Conservation (phyloP, 441 rosid genomes). For the Croton laevigatus region DNA sequence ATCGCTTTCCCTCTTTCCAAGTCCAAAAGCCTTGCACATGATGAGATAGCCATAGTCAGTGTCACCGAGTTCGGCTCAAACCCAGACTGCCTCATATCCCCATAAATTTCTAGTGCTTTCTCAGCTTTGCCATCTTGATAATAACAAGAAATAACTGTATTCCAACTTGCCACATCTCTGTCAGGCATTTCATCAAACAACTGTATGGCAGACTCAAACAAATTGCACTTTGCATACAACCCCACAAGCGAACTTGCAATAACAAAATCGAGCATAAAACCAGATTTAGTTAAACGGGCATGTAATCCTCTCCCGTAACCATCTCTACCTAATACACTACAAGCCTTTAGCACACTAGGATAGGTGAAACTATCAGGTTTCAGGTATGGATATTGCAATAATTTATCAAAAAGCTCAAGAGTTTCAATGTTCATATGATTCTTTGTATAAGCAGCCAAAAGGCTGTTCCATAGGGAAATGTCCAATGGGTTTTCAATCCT, state of each 20-base stretch:
- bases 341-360: conserved; percentile 65
- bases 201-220: conserved; percentile 31
- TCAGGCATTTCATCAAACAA: conserved; percentile 68
- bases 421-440: conserved; percentile 48
- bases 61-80: conserved; percentile 61
- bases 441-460: conserved; percentile 50
- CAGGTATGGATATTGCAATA: conserved; percentile 27
- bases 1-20: conserved; percentile 64
- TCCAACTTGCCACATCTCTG: conserved; percentile 71
- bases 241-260: conserved; percentile 52
- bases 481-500: conserved; percentile 35
- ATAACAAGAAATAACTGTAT: conserved; percentile 59
- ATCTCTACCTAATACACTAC: conserved; percentile 45
- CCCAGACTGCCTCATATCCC: conserved; percentile 49
- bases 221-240: conserved; percentile 51
- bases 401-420: conserved; percentile 39
- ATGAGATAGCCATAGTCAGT: conserved; percentile 44
- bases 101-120: conserved; percentile 51
- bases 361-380: conserved; percentile 57
- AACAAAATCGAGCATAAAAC: conserved; percentile 44
- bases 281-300: conserved; percentile 48
- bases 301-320: conserved; percentile 47
- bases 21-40: conserved; percentile 60
- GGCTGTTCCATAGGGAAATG: conserved; percentile 59
- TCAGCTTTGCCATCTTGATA: conserved; percentile 57